Conservation (phyloP, 2,329 filamentous ascomycete genomes). For the Ceratocystiopsis minuta region DNA sequence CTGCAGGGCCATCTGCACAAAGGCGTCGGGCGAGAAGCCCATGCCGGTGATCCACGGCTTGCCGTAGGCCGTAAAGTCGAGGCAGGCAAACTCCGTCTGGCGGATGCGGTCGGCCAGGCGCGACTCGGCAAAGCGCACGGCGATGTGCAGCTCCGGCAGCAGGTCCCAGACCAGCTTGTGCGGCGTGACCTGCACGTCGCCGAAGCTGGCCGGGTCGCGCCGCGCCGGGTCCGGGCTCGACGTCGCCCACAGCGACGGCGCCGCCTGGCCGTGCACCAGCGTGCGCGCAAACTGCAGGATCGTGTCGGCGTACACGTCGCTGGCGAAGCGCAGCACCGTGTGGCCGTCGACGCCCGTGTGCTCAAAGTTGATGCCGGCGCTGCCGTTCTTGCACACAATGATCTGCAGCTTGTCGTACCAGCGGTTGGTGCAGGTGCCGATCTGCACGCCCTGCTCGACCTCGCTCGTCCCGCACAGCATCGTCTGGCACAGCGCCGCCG, state of each 20-base stretch:
- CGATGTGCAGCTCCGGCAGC: slow-evolving; percentile 76
- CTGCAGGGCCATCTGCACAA: slow-evolving; percentile 98
- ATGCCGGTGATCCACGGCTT: slow-evolving; percentile 97
- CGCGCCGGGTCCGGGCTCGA: slow-evolving; percentile 84
- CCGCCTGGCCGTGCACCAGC: slow-evolving; percentile 63
- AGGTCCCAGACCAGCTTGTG: slow-evolving; percentile 98
- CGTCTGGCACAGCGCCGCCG: slow-evolving; percentile 81
- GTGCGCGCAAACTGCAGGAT: slow-evolving; percentile 88
- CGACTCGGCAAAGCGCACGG: slow-evolving; percentile 87
- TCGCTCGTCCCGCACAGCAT: slow-evolving; percentile 95
- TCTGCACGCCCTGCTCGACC: slow-evolving; percentile 82
- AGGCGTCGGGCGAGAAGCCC: slow-evolving; percentile 93
- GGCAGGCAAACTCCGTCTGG: slow-evolving; percentile 86
- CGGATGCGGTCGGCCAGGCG: slow-evolving; percentile 84
- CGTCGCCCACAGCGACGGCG: slow-evolving; percentile 81
- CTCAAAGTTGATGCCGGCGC: slow-evolving; percentile 97
- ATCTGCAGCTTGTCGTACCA: slow-evolving; percentile 99
- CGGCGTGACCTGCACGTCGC: slow-evolving; percentile 81
- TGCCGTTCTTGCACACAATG: slow-evolving; percentile 97
- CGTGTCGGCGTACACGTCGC: slow-evolving; percentile 92
- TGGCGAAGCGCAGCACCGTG: slow-evolving; percentile 88
- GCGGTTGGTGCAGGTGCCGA: slow-evolving; percentile 91
- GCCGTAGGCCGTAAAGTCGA: slow-evolving; percentile 78
- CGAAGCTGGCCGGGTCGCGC: slow-evolving; percentile 77
- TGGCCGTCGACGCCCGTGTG: slow-evolving; percentile 96